Conservation (phyloP, 1,139 yeast species). For the Taphrina wiesneri region DNA sequence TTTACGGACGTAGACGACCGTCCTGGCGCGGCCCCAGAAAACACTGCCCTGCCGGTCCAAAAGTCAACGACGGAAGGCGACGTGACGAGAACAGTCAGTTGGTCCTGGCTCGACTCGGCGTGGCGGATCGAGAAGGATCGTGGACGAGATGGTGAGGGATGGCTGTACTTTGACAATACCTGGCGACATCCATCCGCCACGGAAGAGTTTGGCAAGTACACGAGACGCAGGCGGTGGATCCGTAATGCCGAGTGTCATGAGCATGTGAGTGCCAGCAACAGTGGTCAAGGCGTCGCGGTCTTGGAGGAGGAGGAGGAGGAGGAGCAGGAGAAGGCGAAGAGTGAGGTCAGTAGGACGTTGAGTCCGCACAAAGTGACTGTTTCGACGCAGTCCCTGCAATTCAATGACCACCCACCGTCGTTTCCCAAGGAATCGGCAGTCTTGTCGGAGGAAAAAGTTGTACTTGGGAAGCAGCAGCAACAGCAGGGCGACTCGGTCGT, state of each 20-base stretch:
- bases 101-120: constrained; percentile 93
- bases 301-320: background rate
- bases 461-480: background rate
- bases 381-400: background rate
- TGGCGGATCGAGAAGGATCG: constrained; percentile 66
- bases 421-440: background rate
- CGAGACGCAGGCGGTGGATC: constrained; percentile 45
- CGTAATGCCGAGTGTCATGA: constrained; percentile 32
- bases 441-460: background rate
- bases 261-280: background rate
- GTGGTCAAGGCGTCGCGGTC: background rate
- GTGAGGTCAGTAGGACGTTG: background rate
- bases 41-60: constrained; percentile 77
- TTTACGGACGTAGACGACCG: constrained; percentile 94
- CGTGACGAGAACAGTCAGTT: constrained; percentile 43
- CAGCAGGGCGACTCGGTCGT: background rate
- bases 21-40: constrained; percentile 74
- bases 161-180: constrained; percentile 81
- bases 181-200: constrained; percentile 86
- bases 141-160: constrained; percentile 66
- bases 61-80: constrained; percentile 55
- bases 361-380: constrained; percentile 2
- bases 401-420: background rate
- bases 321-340: too few relatives aligned
- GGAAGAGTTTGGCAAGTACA: constrained; percentile 84